Evolutionary conservation across 2,329 filamentous ascomycete genomes (phyloP), one percentile per base, ranked within the genome.

Genomic region (Colletotrichum falcatum): DNA sequence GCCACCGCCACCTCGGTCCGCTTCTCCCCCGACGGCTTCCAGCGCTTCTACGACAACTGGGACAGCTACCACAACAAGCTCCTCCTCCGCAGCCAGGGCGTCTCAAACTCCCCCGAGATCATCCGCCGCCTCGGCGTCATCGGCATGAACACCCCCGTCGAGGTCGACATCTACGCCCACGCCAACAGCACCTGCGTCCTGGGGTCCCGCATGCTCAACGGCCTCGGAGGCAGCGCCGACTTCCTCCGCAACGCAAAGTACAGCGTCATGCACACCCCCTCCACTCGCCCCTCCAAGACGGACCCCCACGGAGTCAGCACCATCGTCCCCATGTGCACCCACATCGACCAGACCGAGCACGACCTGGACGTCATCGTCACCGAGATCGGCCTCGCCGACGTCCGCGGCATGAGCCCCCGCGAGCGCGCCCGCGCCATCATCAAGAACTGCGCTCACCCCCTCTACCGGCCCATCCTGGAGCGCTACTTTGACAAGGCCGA

Each of bases 91-190:
- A 91, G 91, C n/a, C 94, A 97, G 83, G 89, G 93, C 79, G 92
- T 97, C 12, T 95, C 92, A 77, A 97, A 97, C 87, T 92, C 91
- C 3, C 94, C 94, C 70, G 94, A 97, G 82, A 94, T 97, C 82
- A 97, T 97, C 83, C 90, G 93, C 65, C 89, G 94, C 33, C 86
- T 97, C 1, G 94, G 94, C 72, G 91, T 94, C 74, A 97, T 97
- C 76, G 94, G 93, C 79, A 97, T 97, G 94, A 97, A 97, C 87
- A 97, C 94, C 0, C 94, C 94, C 28, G 93, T 97, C 56, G 94
- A 97, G 83, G 94, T 97, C 20, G 94, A 97, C 82, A 97, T 97
- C 77, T 97, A 97, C 83, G 94, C 94, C 2, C 94, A 97, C 83
- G 94, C 94, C 76, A 97, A 97, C 88, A 91, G 88, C 72, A 97